These are phyloP conservation scores for Penicillium fimorum DNA, from an alignment of 495 filamentous ascomycete genomes.

Conservation along the genomic window DNA sequence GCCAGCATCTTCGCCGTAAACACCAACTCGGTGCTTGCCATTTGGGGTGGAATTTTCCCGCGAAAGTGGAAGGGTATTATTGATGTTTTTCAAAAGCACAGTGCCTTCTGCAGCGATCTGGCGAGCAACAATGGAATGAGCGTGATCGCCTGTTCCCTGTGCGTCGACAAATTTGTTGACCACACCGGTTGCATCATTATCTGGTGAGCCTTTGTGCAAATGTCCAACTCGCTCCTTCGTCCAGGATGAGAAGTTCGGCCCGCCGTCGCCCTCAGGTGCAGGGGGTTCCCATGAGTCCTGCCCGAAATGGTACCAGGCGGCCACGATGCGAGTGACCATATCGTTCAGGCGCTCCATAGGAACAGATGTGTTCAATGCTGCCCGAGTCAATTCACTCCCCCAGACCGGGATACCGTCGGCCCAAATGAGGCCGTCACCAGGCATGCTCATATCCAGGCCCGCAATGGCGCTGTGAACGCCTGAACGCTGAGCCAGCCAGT, in stretches of 20 bases:
- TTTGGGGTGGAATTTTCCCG: conserved; percentile 46
- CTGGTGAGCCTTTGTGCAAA: conserved; percentile 62
- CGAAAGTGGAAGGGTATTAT: conserved; percentile 61
- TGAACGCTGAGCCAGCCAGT: conserved; percentile 87
- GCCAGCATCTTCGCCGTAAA: conserved; percentile 86
- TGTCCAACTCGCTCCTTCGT: conserved; percentile 67
- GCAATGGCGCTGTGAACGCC: conserved; percentile 78
- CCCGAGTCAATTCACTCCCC: conserved; percentile 72
- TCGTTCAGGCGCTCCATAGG: conserved; percentile 84
- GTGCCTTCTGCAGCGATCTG: conserved; percentile 80
- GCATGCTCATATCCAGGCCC: conserved; percentile 94
- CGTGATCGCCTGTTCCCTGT: conserved; percentile 55
- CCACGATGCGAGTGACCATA: conserved; percentile 90
- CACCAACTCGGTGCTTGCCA: conserved; percentile 58
- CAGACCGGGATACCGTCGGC: conserved; percentile 74
- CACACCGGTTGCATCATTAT: conserved; percentile 50
- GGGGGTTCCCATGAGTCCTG: conserved; percentile 69
- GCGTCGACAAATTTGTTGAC: conserved; percentile 81
- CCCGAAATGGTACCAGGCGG: conserved; percentile 85
- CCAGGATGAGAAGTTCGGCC: conserved; percentile 92
- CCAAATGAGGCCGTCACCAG: conserved; percentile 82
- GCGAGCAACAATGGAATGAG: conserved; percentile 68
- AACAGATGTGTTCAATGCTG: conserved; percentile 78
- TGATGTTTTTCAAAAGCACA: conserved; percentile 78
- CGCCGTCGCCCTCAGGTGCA: conserved; percentile 56